Evolutionary conservation across 2,329 filamentous ascomycete genomes (phyloP).

Genomic region (Fusarium citri): DNA sequence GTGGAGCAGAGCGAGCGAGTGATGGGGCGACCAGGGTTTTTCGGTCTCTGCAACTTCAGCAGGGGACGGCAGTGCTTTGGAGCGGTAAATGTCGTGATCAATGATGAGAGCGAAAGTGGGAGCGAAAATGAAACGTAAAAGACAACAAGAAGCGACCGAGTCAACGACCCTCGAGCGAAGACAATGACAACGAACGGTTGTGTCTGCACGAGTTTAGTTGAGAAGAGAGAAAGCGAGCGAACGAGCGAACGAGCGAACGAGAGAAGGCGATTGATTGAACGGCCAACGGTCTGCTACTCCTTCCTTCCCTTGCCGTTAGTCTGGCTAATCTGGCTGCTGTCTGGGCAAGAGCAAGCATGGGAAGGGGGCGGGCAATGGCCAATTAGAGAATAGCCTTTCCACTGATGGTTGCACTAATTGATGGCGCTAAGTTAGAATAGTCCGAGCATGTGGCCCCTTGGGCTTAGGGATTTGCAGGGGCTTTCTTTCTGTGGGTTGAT

Average conservation of each 20-base stretch:
- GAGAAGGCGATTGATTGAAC: slow-evolving; percentile 35
- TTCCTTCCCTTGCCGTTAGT: slow-evolving; percentile 40
- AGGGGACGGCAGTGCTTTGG: slow-evolving; percentile 23
- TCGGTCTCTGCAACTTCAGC: slow-evolving; percentile 31
- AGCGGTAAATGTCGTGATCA: slow-evolving; percentile 21
- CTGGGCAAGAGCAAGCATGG: slow-evolving; percentile 17
- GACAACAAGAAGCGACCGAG: slow-evolving; percentile 27
- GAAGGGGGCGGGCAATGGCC: slow-evolving; percentile 29
- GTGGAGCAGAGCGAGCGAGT: slow-evolving; percentile 41
- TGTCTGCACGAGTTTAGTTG: slow-evolving; percentile 21
- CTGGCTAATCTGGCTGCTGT: slow-evolving; percentile 8
- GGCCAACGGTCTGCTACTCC: slow-evolving; percentile 36
- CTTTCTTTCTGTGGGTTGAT: slow-evolving; percentile 18
- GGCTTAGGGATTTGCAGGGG: slow-evolving; percentile 21
- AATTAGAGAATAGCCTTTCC: slow-evolving; percentile 22
- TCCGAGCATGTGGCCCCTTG: slow-evolving; percentile 28
- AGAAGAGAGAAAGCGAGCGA: slow-evolving; percentile 6
- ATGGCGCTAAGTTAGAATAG: slow-evolving; percentile 28
- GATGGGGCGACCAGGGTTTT: slow-evolving; percentile 37
- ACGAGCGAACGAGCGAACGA: slow-evolving; percentile 10
- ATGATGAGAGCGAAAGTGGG: slow-evolving; percentile 27
- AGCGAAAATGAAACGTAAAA: slow-evolving; percentile 23
- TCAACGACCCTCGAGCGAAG: slow-evolving; percentile 23
- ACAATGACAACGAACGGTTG: slow-evolving; percentile 33
- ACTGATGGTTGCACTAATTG: slow-evolving; percentile 22